Evolutionary conservation across 371 early-diverging fungal genomes (phyloP).

Genomic region (Syncephalastrum racemosum): DNA sequence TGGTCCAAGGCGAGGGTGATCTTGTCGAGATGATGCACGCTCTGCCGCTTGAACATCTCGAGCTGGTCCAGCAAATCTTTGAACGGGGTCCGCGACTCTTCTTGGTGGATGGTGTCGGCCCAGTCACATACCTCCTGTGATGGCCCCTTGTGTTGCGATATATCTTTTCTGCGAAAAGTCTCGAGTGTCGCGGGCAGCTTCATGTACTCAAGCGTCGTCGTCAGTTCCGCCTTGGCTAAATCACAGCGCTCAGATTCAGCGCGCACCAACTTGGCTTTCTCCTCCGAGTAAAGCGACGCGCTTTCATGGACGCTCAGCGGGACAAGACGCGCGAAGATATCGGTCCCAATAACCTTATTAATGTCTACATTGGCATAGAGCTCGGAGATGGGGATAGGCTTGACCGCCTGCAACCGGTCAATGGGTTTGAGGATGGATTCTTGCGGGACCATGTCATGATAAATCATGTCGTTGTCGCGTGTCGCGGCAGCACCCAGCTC

Average conservation of each 20-base stretch:
- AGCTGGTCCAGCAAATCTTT: constrained; percentile 59
- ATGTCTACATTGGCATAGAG: constrained; percentile 66
- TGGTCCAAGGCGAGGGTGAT: constrained; percentile 68
- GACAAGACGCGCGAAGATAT: constrained; percentile 85
- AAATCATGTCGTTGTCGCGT: constrained; percentile 95
- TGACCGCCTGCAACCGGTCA: constrained; percentile 80
- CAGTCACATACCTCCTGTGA: constrained; percentile 63
- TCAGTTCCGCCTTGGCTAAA: constrained; percentile 83
- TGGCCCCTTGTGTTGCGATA: constrained; percentile 52
- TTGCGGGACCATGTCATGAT: constrained; percentile 87
- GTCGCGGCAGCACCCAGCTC: constrained; percentile 62
- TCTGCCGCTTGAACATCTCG: constrained; percentile 59
- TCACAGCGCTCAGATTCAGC: constrained; percentile 74
- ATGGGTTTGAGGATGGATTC: constrained; percentile 76
- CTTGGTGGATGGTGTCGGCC: constrained; percentile 58
- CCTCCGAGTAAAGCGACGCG: constrained; percentile 90
- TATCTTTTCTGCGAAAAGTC: constrained; percentile 64
- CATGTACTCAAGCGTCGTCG: constrained; percentile 83
- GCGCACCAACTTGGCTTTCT: constrained; percentile 90
- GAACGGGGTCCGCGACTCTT: constrained; percentile 43
- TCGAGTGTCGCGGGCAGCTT: constrained; percentile 76
- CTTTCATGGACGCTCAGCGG: constrained; percentile 93
- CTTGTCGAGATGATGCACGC: constrained; percentile 65
- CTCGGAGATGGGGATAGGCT: constrained; percentile 76
- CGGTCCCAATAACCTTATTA: constrained; percentile 75